Evolutionary conservation across 176 grass and related monocot species (phyloP).

Genomic region (Chloris gayana): DNA sequence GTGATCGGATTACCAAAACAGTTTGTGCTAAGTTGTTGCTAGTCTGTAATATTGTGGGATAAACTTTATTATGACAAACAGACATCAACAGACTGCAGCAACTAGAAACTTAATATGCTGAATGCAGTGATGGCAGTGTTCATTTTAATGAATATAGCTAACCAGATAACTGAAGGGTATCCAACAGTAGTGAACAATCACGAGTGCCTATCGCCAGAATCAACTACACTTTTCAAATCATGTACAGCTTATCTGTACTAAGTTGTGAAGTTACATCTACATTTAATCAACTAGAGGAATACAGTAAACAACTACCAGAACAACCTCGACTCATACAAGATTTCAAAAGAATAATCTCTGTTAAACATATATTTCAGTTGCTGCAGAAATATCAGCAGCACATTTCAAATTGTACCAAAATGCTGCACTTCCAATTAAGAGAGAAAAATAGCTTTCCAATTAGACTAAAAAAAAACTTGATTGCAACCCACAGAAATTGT

Average conservation of each 20-base stretch:
- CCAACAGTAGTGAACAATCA: neutral
- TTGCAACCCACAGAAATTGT: constrained; percentile 5
- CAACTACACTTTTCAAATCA: neutral
- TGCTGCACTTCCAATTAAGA: neutral
- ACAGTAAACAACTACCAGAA: neutral
- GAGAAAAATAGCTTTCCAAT: constrained; percentile 1
- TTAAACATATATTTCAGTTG: neutral
- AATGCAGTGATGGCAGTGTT: neutral
- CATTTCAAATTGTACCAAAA: neutral
- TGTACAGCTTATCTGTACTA: constrained; percentile 4
- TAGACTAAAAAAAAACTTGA: constrained; percentile 16
- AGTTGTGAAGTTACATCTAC: neutral
- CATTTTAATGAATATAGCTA: constrained; percentile 2
- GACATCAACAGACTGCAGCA: neutral
- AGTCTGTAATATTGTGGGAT: neutral
- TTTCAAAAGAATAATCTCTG: neutral
- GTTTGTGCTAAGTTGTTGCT: neutral
- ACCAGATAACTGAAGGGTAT: neutral
- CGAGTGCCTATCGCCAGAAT: neutral
- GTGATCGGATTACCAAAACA: neutral
- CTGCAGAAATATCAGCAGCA: neutral
- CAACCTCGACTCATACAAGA: neutral
- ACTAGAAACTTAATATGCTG: neutral
- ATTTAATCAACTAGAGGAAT: neutral
- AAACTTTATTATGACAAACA: constrained; percentile 1